These are phyloP conservation scores for Cicer bijugum DNA, from an alignment of 306 rosid species.

Conservation along the genomic window DNA sequence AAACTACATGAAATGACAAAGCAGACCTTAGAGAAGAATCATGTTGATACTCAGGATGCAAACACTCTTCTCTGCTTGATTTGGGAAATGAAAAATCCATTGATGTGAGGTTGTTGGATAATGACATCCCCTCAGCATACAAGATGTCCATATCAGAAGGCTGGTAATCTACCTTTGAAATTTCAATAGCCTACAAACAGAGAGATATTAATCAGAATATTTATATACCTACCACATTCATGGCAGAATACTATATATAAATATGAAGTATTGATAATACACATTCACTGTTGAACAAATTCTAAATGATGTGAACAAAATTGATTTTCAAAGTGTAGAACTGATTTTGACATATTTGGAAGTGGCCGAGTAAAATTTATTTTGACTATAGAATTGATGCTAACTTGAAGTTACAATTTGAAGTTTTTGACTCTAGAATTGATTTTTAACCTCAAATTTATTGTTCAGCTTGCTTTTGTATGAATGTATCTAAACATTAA, in stretches of 20 bases:
- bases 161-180: slow-evolving; percentile 66
- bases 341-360: too few species aligned
- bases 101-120: slow-evolving; percentile 60
- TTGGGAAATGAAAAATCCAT: slow-evolving; percentile 70
- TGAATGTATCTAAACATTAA: too few species aligned
- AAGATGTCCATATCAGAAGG: slow-evolving; percentile 78
- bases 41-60: slow-evolving; percentile 50
- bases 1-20: slow-evolving; percentile 19
- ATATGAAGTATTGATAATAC: neutral
- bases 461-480: too few species aligned
- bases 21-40: slow-evolving; percentile 63
- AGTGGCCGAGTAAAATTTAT: too few species aligned
- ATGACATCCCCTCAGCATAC: slow-evolving; percentile 80
- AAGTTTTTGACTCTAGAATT: too few species aligned
- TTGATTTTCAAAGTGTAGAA: neutral
- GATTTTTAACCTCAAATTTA: too few species aligned
- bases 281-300: slow-evolving; percentile 3
- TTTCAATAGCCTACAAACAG: slow-evolving; percentile 73
- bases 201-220: neutral
- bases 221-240: slow-evolving; percentile 16
- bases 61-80: slow-evolving; percentile 46
- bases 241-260: slow-evolving; percentile 9
- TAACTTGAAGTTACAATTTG: too few species aligned
- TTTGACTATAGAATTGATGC: too few species aligned
- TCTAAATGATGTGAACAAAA: neutral